These are phyloP conservation scores for Magnolia kwangsiensis DNA, from an alignment of 164 flowering plant species.

Conservation along the genomic window DNA sequence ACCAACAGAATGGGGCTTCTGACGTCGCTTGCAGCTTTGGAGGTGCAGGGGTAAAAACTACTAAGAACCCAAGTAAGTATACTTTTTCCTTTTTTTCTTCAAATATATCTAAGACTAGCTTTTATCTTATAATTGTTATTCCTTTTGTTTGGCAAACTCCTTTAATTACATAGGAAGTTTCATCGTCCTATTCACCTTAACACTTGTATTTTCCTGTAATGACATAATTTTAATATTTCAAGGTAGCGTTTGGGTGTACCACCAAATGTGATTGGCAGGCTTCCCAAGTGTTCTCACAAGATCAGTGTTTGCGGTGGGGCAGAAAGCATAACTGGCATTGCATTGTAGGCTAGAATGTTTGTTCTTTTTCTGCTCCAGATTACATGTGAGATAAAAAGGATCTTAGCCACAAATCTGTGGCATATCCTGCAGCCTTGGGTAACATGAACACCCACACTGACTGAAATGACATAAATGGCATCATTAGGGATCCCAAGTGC, in stretches of 20 bases:
- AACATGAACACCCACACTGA: no score
- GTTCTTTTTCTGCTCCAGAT: not conserved
- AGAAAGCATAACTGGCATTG: not conserved
- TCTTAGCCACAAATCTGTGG: no score
- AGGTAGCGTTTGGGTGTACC: not conserved
- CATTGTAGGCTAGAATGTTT: not conserved
- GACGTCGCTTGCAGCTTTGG: conserved; percentile 90
- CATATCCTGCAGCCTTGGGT: no score
- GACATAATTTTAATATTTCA: no score
- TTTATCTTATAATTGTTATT: not conserved
- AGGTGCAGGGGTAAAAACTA: conserved; percentile 69
- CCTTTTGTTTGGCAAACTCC: no score
- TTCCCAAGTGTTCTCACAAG: not conserved
- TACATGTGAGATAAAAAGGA: no score
- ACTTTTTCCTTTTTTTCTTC: not conserved
- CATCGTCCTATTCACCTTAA: not conserved
- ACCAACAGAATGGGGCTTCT: conserved; percentile 89
- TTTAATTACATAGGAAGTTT: no score
- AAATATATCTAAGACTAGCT: not conserved
- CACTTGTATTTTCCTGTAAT: not conserved
- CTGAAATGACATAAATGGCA: no score
- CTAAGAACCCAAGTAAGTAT: conserved; percentile 82
- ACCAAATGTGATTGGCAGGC: no score
- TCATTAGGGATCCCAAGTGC: no score
- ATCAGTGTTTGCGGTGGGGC: not conserved